Evolutionary conservation across 177 flowering plant genomes (phyloP).

Genomic region (Tripterygium wilfordii): DNA sequence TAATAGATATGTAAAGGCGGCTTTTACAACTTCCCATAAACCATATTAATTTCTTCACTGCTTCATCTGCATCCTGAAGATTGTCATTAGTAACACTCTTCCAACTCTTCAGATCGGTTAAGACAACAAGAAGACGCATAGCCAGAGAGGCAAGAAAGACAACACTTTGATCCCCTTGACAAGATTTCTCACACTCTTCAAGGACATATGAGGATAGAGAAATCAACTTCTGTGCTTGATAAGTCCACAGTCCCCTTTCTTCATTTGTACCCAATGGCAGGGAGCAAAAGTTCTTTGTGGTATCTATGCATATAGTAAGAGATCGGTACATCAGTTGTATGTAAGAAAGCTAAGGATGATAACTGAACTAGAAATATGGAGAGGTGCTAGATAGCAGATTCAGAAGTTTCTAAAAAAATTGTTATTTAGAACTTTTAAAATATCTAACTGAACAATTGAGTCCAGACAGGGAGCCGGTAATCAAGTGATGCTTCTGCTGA

Average conservation of each 20-base stretch:
- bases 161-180: conserved; percentile 27
- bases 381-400: background rate
- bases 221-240: conserved; percentile 64
- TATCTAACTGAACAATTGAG: no score
- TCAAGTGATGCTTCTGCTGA: no score
- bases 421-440: no score
- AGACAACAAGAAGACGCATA: conserved; percentile 64
- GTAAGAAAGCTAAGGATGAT: background rate
- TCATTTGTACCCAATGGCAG: conserved; percentile 53
- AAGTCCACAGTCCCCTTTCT: conserved; percentile 68
- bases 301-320: conserved; percentile 35
- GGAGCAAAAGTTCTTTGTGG: conserved; percentile 61
- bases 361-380: background rate
- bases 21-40: conserved; percentile 48
- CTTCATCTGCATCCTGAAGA: conserved; percentile 38
- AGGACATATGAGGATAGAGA: conserved; percentile 65
- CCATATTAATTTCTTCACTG: conserved; percentile 45
- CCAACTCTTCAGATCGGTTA: conserved; percentile 83
- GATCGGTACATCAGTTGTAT: background rate
- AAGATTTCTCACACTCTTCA: conserved; percentile 35
- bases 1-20: conserved; percentile 52
- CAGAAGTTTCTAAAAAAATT: no score
- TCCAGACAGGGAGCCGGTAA: no score
- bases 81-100: conserved; percentile 28
- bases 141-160: conserved; percentile 47